Conservation (phyloP, 2,329 filamentous ascomycete species). For the Rhexocercosporidium sp. region DNA sequence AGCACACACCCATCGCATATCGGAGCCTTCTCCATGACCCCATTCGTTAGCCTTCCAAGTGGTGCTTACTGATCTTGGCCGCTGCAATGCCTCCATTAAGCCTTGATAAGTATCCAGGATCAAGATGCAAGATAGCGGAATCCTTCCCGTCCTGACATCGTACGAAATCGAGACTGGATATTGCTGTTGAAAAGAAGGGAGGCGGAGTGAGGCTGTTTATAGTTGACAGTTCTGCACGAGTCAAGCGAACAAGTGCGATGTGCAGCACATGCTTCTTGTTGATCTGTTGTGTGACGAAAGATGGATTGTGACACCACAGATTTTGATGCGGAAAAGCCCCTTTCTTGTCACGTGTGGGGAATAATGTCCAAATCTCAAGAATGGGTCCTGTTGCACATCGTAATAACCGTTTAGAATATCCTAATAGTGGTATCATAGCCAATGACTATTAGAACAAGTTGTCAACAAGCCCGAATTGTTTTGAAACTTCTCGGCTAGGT, state of each 20-base stretch:
- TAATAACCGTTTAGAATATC: not conserved
- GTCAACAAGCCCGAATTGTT: too few species aligned
- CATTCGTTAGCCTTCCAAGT: not conserved
- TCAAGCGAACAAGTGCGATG: constrained; percentile 15
- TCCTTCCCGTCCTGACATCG: constrained; percentile 1
- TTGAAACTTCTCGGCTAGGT: not conserved
- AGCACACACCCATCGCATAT: not conserved
- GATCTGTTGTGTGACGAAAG: not conserved
- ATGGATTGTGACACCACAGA: not conserved
- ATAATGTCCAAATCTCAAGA: too few species aligned
- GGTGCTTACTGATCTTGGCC: not conserved
- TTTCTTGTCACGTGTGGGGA: not conserved
- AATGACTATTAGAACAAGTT: too few species aligned
- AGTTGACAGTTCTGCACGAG: not conserved
- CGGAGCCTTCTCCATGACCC: not conserved
- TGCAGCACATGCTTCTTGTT: constrained; percentile 13
- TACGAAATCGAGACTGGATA: not conserved
- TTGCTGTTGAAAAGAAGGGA: not conserved
- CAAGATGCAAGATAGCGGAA: not conserved
- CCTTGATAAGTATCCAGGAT: not conserved
- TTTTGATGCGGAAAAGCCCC: not conserved
- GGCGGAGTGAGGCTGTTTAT: constrained; percentile 6
- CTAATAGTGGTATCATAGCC: too few species aligned
- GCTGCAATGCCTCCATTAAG: not conserved
- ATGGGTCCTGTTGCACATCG: not conserved